Percentiles rank a stretch among this genome's conserved stretches.
phyloP scores from a whole-genome alignment of 805 yeast species.

The Suhomyces tanzawaensis region DNA sequence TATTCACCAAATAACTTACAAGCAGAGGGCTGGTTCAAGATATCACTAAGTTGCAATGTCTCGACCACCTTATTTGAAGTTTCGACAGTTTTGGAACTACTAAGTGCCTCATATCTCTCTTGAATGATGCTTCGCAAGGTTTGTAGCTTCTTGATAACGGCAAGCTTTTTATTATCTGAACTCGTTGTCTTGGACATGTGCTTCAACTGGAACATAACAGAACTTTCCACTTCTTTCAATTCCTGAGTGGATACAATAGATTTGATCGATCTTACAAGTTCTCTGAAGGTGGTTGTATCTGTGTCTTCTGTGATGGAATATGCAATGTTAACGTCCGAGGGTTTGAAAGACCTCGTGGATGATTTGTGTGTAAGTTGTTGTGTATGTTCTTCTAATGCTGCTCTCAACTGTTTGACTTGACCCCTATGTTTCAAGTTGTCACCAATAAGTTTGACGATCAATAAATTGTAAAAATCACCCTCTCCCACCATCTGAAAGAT shows the following conservation, averaged over 20 bases:
- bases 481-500: slow-evolving; percentile 60
- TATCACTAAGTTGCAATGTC: slow-evolving; percentile 36
- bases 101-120: slow-evolving; percentile 1
- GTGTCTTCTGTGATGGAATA: slow-evolving; percentile 12
- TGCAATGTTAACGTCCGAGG: not conserved
- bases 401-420: slow-evolving; percentile 70
- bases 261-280: slow-evolving; percentile 1
- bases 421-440: slow-evolving; percentile 66
- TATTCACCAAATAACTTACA: slow-evolving; percentile 26
- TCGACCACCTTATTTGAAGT: slow-evolving; percentile 2
- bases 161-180: slow-evolving; percentile 3
- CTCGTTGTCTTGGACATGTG: slow-evolving; percentile 4
- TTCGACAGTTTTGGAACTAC: not conserved
- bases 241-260: slow-evolving; percentile 9
- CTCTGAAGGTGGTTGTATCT: slow-evolving; percentile 1
- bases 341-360: not conserved
- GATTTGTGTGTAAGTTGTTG: slow-evolving; percentile 8
- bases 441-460: slow-evolving; percentile 58
- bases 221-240: slow-evolving; percentile 8
- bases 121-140: slow-evolving; percentile 2
- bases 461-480: slow-evolving; percentile 74
- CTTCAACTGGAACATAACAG: slow-evolving; percentile 7
- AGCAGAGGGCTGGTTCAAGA: slow-evolving; percentile 48
- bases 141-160: slow-evolving; percentile 9
- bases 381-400: slow-evolving; percentile 67